A percentile compares a stretch with the other conserved stretches of the same genome.
These are phyloP conservation scores for Catenaria anguillulae DNA, from an alignment of 371 early-diverging fungal genomes.

Conservation along the genomic window DNA sequence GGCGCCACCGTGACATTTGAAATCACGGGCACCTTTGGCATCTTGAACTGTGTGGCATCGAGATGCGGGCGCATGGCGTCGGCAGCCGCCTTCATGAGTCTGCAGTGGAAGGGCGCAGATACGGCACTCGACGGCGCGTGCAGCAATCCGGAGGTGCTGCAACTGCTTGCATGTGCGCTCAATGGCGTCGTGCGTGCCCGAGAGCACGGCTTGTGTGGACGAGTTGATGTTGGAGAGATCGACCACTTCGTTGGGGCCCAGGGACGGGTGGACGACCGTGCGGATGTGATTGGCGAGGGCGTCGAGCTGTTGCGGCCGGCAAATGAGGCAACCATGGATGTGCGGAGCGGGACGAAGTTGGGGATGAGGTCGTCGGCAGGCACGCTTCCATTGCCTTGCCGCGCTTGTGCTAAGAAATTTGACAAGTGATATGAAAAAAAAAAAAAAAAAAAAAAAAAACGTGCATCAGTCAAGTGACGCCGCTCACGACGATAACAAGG, in stretches of 20 bases:
- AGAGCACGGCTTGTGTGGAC: constrained; percentile 48
- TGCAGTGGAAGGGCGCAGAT: constrained; percentile 90
- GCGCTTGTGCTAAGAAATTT: constrained; percentile 36
- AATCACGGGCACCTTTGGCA: constrained; percentile 61
- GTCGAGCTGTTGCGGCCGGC: constrained; percentile 50
- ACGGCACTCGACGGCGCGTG: constrained; percentile 78
- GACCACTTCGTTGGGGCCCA: constrained; percentile 53
- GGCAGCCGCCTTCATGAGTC: constrained; percentile 72
- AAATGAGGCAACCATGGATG: constrained; percentile 80
- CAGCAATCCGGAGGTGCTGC: constrained; percentile 60
- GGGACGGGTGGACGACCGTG: constrained; percentile 32
- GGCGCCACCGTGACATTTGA: constrained; percentile 82
- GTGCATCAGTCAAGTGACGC: not conserved
- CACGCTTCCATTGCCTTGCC: constrained; percentile 78
- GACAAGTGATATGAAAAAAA: not conserved
- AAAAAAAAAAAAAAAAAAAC: too few relatives aligned
- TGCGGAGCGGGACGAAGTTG: too few relatives aligned
- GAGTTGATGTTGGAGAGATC: constrained; percentile 77
- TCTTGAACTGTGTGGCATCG: constrained; percentile 35
- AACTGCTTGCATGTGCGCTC: constrained; percentile 64
- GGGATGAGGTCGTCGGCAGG: constrained; percentile 40
- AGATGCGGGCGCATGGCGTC: constrained; percentile 55
- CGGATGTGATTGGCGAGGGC: constrained; percentile 50
- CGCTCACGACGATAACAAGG: too few relatives aligned
- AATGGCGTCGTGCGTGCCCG: constrained; percentile 74